A percentile compares a stretch with the other conserved stretches of the same genome.
Evolutionary conservation across 2,329 filamentous ascomycete genomes (phyloP).

Genomic region (Talaromyces sp.): DNA sequence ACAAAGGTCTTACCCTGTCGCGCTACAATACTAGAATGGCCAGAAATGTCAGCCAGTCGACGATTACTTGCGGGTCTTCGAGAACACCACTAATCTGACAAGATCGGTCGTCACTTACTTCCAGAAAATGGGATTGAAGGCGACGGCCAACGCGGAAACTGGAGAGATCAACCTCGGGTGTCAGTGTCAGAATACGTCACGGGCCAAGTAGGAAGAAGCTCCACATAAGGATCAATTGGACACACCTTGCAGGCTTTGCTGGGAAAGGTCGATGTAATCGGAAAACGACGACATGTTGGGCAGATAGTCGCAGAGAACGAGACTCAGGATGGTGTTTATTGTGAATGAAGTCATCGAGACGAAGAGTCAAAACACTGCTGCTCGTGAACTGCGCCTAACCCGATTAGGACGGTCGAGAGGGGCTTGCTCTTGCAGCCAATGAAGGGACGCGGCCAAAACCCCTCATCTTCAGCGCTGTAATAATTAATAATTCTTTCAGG

Average conservation of each 20-base stretch:
- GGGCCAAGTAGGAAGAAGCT: neutral
- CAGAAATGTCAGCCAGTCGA: constrained; percentile 8
- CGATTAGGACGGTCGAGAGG: neutral
- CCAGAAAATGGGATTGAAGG: constrained; percentile 99
- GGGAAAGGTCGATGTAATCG: constrained; percentile 57
- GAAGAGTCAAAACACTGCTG: neutral
- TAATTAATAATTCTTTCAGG: neutral
- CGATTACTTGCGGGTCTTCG: constrained; percentile 9
- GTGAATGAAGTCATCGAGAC: neutral
- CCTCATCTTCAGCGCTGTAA: neutral
- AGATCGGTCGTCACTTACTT: constrained; percentile 65
- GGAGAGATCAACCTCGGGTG: constrained; percentile 4
- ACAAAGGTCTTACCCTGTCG: constrained; percentile 59
- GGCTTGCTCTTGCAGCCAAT: neutral
- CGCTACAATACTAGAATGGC: constrained; percentile 64
- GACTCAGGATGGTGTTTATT: neutral
- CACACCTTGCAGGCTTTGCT: constrained; percentile 64
- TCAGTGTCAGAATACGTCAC: neutral
- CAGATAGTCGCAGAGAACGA: neutral
- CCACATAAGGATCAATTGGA: neutral
- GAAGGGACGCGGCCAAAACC: neutral
- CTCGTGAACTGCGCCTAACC: neutral
- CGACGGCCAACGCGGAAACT: constrained; percentile 79
- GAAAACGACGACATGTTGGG: constrained; percentile 30
- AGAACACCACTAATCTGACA: neutral